phyloP scores from a whole-genome alignment of 1,284 basidiomycete genomes.

The Sanghuangporus weigelae region DNA sequence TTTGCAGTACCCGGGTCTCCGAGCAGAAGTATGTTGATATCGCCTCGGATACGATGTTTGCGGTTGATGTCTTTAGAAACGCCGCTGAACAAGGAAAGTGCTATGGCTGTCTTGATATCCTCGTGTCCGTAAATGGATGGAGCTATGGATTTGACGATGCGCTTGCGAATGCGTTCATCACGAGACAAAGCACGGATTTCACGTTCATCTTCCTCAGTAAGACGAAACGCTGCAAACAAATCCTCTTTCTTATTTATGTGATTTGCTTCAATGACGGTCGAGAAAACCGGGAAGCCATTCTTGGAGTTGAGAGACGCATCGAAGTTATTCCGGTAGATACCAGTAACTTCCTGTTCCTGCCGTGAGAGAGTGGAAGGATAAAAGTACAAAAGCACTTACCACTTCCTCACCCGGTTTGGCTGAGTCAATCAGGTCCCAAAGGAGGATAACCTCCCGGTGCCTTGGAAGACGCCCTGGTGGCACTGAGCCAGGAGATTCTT shows the following conservation, averaged over 20 bases:
- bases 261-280: conserved; percentile 96
- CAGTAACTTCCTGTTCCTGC: conserved; percentile 78
- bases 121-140: conserved; percentile 99
- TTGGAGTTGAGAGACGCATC: conserved; percentile 97
- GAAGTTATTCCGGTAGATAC: conserved; percentile 98
- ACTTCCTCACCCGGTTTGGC: conserved; percentile 99
- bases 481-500: conserved; percentile 98
- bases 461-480: conserved; percentile 95
- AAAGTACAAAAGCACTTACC: conserved; percentile 42
- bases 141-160: conserved; percentile 97
- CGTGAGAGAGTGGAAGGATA: conserved; percentile 18
- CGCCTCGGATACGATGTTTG: conserved; percentile 94
- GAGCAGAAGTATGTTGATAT: conserved; percentile 94
- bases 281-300: conserved; percentile 99
- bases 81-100: conserved; percentile 92
- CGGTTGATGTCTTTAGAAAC: conserved; percentile 94
- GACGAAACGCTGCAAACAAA: conserved; percentile 89
- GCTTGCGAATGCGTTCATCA: conserved; percentile 93
- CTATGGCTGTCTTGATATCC: conserved; percentile 97
- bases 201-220: conserved; percentile 96
- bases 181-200: conserved; percentile 83
- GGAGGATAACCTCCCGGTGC: conserved; percentile 92
- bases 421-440: conserved; percentile 98
- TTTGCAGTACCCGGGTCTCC: conserved; percentile 99
- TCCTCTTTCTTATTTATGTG: conserved; percentile 97